Conservation (phyloP, 1,139 yeast genomes). For the Taiozyma sp. region DNA sequence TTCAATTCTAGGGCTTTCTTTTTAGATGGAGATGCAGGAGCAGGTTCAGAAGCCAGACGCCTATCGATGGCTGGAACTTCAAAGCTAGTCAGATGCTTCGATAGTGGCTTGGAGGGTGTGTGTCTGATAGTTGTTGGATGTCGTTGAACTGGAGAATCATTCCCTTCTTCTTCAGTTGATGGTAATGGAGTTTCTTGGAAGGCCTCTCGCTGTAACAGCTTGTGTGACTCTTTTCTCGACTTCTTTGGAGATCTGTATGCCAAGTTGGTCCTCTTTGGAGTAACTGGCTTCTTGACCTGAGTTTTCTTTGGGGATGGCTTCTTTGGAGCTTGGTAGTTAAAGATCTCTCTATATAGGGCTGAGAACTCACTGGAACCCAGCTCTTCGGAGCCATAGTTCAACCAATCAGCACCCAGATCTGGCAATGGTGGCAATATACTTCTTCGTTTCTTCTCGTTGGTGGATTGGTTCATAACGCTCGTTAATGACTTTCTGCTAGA, state of each 20-base stretch:
- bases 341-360: conserved; percentile 30
- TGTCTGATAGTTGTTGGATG: background rate
- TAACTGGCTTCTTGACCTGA: background rate
- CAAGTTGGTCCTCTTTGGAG: background rate
- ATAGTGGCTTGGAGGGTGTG: conserved; percentile 5
- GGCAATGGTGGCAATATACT: conserved; percentile 23
- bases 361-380: conserved; percentile 23
- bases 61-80: conserved; percentile 8
- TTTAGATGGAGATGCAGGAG: background rate
- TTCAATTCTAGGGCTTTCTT: conserved; percentile 5
- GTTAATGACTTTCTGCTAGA: conserved; percentile 20
- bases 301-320: conserved; percentile 5
- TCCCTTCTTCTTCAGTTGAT: background rate
- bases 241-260: conserved; percentile 4
- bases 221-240: conserved; percentile 1
- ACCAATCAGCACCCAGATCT: conserved; percentile 21
- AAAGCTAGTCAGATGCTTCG: conserved; percentile 11
- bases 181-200: background rate
- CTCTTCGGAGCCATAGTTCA: conserved; percentile 14
- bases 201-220: background rate
- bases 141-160: background rate
- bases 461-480: conserved; percentile 1
- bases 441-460: conserved; percentile 14
- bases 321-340: conserved; percentile 16
- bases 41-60: conserved; percentile 16